Conservation (phyloP, 208 protist species). For the Lotmaria passim region DNA sequence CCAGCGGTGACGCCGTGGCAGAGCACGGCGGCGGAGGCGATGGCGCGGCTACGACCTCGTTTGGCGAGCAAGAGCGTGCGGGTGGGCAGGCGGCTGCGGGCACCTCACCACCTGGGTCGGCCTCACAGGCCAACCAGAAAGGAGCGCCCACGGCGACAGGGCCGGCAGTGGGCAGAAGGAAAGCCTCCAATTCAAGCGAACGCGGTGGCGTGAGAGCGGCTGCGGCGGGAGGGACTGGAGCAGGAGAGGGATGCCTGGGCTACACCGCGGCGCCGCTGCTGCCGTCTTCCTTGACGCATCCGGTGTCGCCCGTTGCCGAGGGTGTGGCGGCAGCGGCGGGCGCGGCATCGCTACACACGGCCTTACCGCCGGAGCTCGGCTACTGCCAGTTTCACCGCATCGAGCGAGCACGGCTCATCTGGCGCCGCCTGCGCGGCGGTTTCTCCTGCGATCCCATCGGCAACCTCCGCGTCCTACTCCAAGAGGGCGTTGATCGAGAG, state of each 20-base stretch:
- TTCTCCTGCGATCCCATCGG: slow-evolving; percentile 46
- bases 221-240: too few relatives aligned
- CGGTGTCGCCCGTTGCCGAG: not conserved
- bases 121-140: too few relatives aligned
- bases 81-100: not conserved
- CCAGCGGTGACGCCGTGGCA: slow-evolving; percentile 7
- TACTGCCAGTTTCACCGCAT: slow-evolving; percentile 24
- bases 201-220: not conserved
- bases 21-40: not conserved
- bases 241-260: too few relatives aligned
- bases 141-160: not conserved
- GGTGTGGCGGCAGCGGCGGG: not conserved
- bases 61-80: not conserved
- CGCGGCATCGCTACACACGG: not conserved
- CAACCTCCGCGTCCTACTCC: slow-evolving; percentile 54
- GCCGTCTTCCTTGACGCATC: too few relatives aligned
- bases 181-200: not conserved
- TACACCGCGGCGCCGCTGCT: too few relatives aligned
- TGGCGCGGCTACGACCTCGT: not conserved
- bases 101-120: not conserved
- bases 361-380: slow-evolving; percentile 19
- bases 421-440: slow-evolving; percentile 44
- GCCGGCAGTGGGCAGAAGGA: not conserved
- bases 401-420: slow-evolving; percentile 21
- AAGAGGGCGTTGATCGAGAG: slow-evolving; percentile 71